phyloP scores from a whole-genome alignment of 2,329 filamentous ascomycete genomes.

The Torrubiellomyces zombiae region DNA sequence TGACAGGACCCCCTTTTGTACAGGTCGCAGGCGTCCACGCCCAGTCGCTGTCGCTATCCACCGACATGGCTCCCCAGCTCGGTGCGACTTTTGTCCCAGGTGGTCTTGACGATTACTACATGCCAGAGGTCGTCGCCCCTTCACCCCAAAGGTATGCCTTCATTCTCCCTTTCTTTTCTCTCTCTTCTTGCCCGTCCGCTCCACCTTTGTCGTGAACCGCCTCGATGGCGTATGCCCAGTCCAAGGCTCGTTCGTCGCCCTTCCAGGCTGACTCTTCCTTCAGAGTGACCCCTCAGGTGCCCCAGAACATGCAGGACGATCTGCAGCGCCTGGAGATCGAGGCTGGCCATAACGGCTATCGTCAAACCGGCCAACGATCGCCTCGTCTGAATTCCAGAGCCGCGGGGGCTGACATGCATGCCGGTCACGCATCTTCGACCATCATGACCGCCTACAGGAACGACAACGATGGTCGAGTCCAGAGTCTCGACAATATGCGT shows the following conservation, averaged over 20 bases:
- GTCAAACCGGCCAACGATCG: slow-evolving; percentile 13
- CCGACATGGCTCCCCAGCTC: slow-evolving; percentile 15
- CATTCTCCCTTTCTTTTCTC: slow-evolving; percentile 7
- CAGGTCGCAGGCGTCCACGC: too few relatives aligned
- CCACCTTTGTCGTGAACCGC: too few relatives aligned
- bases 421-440: slow-evolving; percentile 22
- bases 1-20: too few relatives aligned
- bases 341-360: slow-evolving; percentile 33
- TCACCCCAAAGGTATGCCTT: slow-evolving; percentile 36
- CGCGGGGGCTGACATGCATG: slow-evolving; percentile 15
- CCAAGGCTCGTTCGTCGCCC: too few relatives aligned
- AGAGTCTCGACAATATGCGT: slow-evolving; percentile 24
- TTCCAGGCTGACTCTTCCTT: slow-evolving; percentile 19
- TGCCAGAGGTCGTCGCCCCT: slow-evolving; percentile 42
- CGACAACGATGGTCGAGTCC: slow-evolving; percentile 19
- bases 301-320: slow-evolving; percentile 91
- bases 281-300: slow-evolving; percentile 88
- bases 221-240: too few relatives aligned
- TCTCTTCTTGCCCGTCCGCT: too few relatives aligned
- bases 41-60: slow-evolving; percentile 9
- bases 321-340: slow-evolving; percentile 81
- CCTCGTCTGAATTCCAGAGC: slow-evolving; percentile 5
- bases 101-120: slow-evolving; percentile 41
- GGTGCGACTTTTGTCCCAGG: slow-evolving; percentile 43
- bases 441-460: slow-evolving; percentile 20